These are phyloP conservation scores for Pseudopithomyces chartarum DNA, from an alignment of 2,329 filamentous ascomycete genomes.

Conservation along the genomic window DNA sequence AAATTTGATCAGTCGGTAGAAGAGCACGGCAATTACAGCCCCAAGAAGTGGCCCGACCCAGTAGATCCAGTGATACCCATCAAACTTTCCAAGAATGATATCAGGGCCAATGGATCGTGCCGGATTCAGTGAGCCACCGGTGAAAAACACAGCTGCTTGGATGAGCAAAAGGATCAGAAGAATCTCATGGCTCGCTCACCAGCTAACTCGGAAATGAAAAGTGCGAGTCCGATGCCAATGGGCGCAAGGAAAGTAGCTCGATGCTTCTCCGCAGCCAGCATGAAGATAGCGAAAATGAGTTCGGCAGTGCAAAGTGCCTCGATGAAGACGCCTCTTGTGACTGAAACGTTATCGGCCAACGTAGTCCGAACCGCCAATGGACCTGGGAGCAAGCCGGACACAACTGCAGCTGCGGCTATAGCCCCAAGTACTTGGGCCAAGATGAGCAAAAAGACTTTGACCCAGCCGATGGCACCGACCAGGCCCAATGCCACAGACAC, in stretches of 20 bases:
- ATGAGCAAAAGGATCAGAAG: conserved; percentile 12
- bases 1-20: conserved; percentile 55
- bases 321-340: conserved; percentile 54
- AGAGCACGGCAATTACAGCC: conserved; percentile 51
- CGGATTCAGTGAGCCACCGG: conserved; percentile 55
- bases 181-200: conserved; percentile 29
- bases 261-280: conserved; percentile 50
- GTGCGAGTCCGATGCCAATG: conserved; percentile 50
- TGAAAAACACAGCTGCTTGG: conserved; percentile 50
- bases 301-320: conserved; percentile 58
- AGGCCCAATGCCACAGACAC: conserved; percentile 56
- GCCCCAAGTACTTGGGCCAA: conserved; percentile 52
- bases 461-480: conserved; percentile 54
- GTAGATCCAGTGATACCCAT: conserved; percentile 57
- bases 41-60: conserved; percentile 56
- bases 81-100: conserved; percentile 50
- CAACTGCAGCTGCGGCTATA: conserved; percentile 52
- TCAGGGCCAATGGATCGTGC: conserved; percentile 56
- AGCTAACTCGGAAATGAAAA: conserved; percentile 54
- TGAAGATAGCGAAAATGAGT: conserved; percentile 56
- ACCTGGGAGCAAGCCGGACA: conserved; percentile 52
- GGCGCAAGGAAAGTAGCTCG: conserved; percentile 47
- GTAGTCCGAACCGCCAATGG: conserved; percentile 52
- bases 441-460: conserved; percentile 50
- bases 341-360: conserved; percentile 48